phyloP scores from a whole-genome alignment of 1,139 yeast species.

The Candida sp. region DNA sequence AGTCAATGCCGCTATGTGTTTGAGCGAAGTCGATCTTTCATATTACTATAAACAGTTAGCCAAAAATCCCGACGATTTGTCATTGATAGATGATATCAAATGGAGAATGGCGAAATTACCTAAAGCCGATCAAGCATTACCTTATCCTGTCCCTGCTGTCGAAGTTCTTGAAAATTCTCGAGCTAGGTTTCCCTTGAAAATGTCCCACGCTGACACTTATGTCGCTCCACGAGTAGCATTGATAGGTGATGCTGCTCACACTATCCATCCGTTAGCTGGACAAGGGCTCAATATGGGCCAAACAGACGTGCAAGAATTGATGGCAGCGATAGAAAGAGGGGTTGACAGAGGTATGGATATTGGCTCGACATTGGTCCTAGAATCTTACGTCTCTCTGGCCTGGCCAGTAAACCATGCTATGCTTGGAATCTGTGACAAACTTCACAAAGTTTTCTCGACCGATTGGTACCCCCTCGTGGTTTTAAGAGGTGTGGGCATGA shows the following conservation, averaged over 20 bases:
- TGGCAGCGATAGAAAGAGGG: constrained; percentile 68
- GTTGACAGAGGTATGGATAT: constrained; percentile 80
- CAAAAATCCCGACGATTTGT: constrained; percentile 39
- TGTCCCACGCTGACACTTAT: constrained; percentile 91
- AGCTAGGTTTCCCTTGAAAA: constrained; percentile 84
- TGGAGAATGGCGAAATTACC: constrained; percentile 62
- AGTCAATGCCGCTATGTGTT: constrained; percentile 82
- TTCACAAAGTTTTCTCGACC: constrained; percentile 83
- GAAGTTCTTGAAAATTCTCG: constrained; percentile 62
- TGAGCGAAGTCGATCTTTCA: constrained; percentile 48
- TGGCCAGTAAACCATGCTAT: constrained; percentile 78
- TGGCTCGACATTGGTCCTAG: constrained; percentile 79
- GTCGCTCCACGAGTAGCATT: constrained; percentile 81
- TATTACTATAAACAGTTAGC: constrained; percentile 32
- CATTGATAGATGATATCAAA: constrained; percentile 60
- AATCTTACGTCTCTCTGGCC: constrained; percentile 79
- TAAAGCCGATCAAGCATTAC: constrained; percentile 47
- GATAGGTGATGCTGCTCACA: constrained; percentile 98
- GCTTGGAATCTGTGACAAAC: constrained; percentile 86
- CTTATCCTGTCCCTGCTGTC: constrained; percentile 64
- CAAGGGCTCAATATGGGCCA: constrained; percentile 99
- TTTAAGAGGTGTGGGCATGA: constrained; percentile 74
- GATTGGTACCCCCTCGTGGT: constrained; percentile 72
- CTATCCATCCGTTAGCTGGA: constrained; percentile 97
- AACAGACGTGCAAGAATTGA: constrained; percentile 76